Conservation (phyloP, 2,329 filamentous ascomycete species). For the Venturia asperata region DNA sequence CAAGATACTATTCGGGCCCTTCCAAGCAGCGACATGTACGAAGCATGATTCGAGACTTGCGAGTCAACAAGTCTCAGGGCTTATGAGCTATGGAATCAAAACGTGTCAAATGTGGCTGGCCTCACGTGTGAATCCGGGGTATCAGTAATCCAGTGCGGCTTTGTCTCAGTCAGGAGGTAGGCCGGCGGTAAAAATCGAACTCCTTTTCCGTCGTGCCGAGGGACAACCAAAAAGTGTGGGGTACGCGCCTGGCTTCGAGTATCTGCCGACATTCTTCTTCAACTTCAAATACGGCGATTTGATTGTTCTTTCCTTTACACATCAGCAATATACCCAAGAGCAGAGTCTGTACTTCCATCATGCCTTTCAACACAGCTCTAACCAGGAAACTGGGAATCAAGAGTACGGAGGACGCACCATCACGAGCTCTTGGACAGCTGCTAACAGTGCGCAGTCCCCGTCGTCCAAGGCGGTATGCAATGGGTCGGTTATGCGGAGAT, state of each 20-base stretch:
- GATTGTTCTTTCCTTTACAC: background rate
- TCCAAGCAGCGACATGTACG: background rate
- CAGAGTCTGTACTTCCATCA: constrained; percentile 26
- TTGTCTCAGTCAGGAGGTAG: background rate
- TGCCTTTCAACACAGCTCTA: constrained; percentile 59
- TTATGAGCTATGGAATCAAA: background rate
- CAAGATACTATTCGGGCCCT: background rate
- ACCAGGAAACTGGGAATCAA: constrained; percentile 54
- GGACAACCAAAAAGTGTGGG: constrained; percentile 11
- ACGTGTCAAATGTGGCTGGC: background rate
- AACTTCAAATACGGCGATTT: background rate
- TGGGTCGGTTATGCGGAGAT: constrained; percentile 76
- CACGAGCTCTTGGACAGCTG: constrained; percentile 4
- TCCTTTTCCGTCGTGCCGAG: background rate
- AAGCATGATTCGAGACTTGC: no score
- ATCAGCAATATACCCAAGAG: background rate
- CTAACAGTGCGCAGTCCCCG: constrained; percentile 51
- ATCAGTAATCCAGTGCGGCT: constrained; percentile 1
- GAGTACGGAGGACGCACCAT: constrained; percentile 28
- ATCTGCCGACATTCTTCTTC: background rate
- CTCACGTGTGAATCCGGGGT: background rate
- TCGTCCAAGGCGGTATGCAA: constrained; percentile 84
- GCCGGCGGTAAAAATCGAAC: background rate
- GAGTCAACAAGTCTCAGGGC: background rate
- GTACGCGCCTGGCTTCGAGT: background rate